Percentiles rank a stretch among this genome's conserved stretches.
Evolutionary conservation across 140 eudicot species (phyloP).

Genomic region (Anethum foeniculum): DNA sequence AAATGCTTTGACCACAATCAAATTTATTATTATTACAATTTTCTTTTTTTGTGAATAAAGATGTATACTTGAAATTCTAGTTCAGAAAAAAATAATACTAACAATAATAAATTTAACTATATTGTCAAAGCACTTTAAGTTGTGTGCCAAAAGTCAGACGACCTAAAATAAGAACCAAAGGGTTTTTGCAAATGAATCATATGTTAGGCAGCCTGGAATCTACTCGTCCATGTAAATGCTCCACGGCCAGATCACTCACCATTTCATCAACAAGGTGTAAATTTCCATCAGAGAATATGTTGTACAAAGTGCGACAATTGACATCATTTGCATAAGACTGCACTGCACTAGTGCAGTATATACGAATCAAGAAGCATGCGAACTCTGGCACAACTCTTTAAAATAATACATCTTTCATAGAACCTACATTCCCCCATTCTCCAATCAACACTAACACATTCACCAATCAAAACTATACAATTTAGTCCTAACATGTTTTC

Average conservation of each 20-base stretch:
- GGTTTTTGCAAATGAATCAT: background rate
- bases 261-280: background rate
- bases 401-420: background rate
- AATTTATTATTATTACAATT: too few relatives aligned
- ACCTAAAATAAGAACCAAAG: background rate
- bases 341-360: background rate
- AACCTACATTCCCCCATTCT: background rate
- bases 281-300: background rate
- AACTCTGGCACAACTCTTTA: background rate
- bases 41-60: background rate
- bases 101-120: too few relatives aligned
- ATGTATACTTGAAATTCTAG: background rate
- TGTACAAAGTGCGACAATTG: background rate
- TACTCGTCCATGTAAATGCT: background rate
- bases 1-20: background rate
- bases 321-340: background rate
- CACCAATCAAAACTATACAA: background rate
- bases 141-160: background rate
- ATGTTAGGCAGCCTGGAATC: background rate
- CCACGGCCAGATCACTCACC: background rate
- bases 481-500: background rate
- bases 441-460: background rate
- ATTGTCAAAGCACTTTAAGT: too few relatives aligned
- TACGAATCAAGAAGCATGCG: background rate
- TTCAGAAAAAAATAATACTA: background rate